These are phyloP conservation scores for Terfezia claveryi DNA, from an alignment of 495 filamentous ascomycete species.

Conservation along the genomic window DNA sequence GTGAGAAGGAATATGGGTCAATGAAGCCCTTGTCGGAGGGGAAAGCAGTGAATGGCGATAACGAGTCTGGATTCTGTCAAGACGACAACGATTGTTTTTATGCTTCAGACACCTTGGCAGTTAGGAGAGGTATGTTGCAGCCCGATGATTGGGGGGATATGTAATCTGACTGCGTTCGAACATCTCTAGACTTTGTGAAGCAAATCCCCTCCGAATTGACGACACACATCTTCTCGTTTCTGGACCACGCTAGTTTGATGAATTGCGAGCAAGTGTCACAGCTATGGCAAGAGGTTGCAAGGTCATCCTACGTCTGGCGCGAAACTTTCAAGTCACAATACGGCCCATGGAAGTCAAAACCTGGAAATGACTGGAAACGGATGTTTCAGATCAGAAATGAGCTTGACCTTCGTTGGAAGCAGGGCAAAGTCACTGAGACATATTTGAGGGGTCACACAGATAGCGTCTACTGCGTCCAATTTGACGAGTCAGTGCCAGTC, in stretches of 20 bases:
- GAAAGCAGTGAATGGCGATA: slow-evolving; percentile 15
- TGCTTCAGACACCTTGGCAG: slow-evolving; percentile 11
- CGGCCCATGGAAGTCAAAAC: slow-evolving; percentile 18
- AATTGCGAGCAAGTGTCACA: slow-evolving; percentile 19
- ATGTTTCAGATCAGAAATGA: slow-evolving; percentile 56
- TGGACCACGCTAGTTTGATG: slow-evolving; percentile 13
- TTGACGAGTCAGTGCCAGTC: slow-evolving; percentile 54
- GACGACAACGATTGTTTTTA: slow-evolving; percentile 16
- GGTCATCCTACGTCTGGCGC: slow-evolving; percentile 17
- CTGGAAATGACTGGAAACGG: slow-evolving; percentile 55
- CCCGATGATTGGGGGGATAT: too few relatives aligned
- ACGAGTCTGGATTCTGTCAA: slow-evolving; percentile 17
- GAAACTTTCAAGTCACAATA: slow-evolving; percentile 14
- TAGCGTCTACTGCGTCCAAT: slow-evolving; percentile 92
- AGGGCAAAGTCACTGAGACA: slow-evolving; percentile 52
- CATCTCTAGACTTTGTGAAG: slow-evolving; percentile 13
- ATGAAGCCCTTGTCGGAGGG: background rate
- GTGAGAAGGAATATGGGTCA: background rate
- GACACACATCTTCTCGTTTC: slow-evolving; percentile 17
- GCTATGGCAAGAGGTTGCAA: slow-evolving; percentile 13
- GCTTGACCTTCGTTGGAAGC: slow-evolving; percentile 57
- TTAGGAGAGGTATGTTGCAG: slow-evolving; percentile 13
- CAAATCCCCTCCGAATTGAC: slow-evolving; percentile 15
- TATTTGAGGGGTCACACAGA: slow-evolving; percentile 84
- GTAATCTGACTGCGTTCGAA: too few relatives aligned